A percentile compares a stretch with the other conserved stretches of the same genome.
phyloP scores from a whole-genome alignment of 805 yeast species.

The Lipomyces japonicus region DNA sequence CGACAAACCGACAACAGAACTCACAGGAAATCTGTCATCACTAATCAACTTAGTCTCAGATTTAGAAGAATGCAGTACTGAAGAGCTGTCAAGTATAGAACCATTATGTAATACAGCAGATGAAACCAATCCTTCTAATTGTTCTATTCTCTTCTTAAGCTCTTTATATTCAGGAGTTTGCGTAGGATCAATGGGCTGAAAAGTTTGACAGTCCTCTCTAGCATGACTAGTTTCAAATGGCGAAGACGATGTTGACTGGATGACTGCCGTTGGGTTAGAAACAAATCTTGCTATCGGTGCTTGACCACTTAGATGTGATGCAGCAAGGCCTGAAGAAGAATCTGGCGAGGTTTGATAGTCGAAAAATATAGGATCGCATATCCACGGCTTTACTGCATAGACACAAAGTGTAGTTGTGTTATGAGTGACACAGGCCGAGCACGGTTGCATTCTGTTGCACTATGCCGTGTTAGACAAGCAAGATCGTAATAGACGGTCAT shows the following conservation, averaged over 20 bases:
- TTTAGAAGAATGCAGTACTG: not conserved
- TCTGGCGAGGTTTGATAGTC: conserved; percentile 13
- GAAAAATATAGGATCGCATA: conserved; percentile 1
- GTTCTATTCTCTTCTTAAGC: conserved; percentile 18
- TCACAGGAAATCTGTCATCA: too few species aligned
- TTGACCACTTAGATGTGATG: not conserved
- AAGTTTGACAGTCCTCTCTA: not conserved
- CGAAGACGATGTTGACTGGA: not conserved
- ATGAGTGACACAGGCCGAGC: conserved; percentile 23
- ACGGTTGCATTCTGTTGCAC: conserved; percentile 27
- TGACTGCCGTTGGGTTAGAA: not conserved
- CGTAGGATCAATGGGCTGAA: not conserved
- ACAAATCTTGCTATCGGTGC: not conserved
- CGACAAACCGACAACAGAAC: not conserved
- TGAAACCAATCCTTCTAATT: conserved; percentile 10
- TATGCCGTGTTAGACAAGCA: not conserved
- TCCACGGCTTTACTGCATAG: conserved; percentile 29
- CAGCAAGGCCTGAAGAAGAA: conserved; percentile 1
- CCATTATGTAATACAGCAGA: not conserved
- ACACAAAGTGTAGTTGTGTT: conserved; percentile 21
- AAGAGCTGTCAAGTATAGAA: not conserved
- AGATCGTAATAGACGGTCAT: not conserved
- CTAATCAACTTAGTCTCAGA: not conserved
- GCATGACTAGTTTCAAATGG: not conserved
- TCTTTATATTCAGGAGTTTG: conserved; percentile 13